Evolutionary conservation across 2,329 filamentous ascomycete genomes (phyloP).

Genomic region (Laburnicola sp.): DNA sequence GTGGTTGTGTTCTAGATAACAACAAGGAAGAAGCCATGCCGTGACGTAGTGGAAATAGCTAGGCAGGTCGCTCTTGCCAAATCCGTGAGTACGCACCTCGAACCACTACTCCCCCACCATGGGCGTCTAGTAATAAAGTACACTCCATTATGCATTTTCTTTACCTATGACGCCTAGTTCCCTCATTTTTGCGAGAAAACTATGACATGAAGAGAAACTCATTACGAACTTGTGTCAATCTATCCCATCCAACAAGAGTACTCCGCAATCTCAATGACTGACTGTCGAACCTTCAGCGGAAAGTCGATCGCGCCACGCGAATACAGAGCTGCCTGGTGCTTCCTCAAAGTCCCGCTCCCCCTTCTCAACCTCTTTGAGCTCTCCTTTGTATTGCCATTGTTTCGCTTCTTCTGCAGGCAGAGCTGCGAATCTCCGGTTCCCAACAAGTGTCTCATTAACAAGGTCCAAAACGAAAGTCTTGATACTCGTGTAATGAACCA

Average conservation of each 20-base stretch:
- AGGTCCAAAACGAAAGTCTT: slow-evolving; percentile 20
- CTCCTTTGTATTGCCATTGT: slow-evolving; percentile 19
- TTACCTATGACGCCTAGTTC: too few species aligned
- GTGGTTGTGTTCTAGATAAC: too few species aligned
- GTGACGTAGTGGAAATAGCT: too few species aligned
- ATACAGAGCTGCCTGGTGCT: slow-evolving; percentile 7
- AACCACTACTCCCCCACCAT: too few species aligned
- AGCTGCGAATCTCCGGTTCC: neutral
- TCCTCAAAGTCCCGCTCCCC: slow-evolving; percentile 16
- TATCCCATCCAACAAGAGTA: neutral
- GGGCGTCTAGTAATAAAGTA: too few species aligned
- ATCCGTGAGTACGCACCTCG: too few species aligned
- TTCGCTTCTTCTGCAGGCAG: slow-evolving; percentile 5
- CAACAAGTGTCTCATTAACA: slow-evolving; percentile 25
- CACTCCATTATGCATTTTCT: too few species aligned
- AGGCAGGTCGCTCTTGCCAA: too few species aligned
- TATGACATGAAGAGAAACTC: neutral
- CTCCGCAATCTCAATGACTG: neutral
- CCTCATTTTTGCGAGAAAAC: neutral
- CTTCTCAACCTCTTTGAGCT: slow-evolving; percentile 4
- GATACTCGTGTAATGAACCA: slow-evolving; percentile 24
- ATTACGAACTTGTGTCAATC: neutral
- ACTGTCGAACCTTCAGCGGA: neutral
- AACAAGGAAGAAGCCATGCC: too few species aligned
- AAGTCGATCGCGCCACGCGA: slow-evolving; percentile 5